phyloP scores from a whole-genome alignment of 768 basidiomycete genomes.

The Podaxis sp. region DNA sequence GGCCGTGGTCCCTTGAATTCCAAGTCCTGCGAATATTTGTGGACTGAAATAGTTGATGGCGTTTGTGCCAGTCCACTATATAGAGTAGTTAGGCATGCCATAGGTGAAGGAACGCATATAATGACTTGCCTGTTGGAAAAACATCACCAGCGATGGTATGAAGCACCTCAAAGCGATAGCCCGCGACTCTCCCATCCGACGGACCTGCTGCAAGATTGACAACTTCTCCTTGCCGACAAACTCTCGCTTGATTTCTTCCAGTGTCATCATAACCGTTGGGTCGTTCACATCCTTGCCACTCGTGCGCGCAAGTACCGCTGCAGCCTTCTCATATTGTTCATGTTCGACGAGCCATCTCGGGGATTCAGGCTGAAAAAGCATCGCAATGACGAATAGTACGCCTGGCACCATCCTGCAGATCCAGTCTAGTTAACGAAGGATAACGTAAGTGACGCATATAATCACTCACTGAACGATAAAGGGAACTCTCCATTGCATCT shows the following conservation, averaged over 20 bases:
- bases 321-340: slow-evolving; percentile 39
- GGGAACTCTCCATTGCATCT: slow-evolving; percentile 53
- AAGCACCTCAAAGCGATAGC: slow-evolving; percentile 40
- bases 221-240: slow-evolving; percentile 38
- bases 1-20: slow-evolving; percentile 40
- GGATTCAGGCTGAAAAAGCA: slow-evolving; percentile 52
- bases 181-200: slow-evolving; percentile 42
- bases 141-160: slow-evolving; percentile 46
- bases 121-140: slow-evolving; percentile 33
- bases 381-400: slow-evolving; percentile 41
- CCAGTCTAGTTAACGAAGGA: not conserved
- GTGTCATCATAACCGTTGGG: slow-evolving; percentile 29
- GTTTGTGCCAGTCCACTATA: slow-evolving; percentile 51
- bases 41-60: slow-evolving; percentile 57
- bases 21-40: slow-evolving; percentile 46
- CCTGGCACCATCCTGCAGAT: slow-evolving; percentile 43
- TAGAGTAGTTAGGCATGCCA: not conserved
- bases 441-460: not conserved
- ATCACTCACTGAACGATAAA: slow-evolving; percentile 42
- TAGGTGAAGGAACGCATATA: not conserved
- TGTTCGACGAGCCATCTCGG: slow-evolving; percentile 57
- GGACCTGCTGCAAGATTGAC: slow-evolving; percentile 34
- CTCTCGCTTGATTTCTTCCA: slow-evolving; percentile 49
- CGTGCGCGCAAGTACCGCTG: slow-evolving; percentile 35
- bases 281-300: slow-evolving; percentile 31